Percentiles rank a stretch among this genome's conserved stretches.
Evolutionary conservation across 2,329 filamentous ascomycete species (phyloP).

Genomic region (Monosporascus sp.): DNA sequence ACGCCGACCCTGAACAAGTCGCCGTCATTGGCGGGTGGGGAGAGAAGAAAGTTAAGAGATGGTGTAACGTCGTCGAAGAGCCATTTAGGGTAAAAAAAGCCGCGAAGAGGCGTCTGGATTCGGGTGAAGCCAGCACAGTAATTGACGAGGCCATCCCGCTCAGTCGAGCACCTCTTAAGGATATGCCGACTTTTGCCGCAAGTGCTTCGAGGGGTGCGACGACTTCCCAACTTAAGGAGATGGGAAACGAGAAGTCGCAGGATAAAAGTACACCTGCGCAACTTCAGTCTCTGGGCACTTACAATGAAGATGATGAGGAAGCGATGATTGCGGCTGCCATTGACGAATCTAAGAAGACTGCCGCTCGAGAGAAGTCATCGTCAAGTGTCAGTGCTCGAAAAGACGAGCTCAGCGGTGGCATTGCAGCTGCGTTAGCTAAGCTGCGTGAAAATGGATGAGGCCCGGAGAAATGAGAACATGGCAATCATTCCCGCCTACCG

Average conservation of each 20-base stretch:
- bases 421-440: slow-evolving; percentile 56
- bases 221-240: slow-evolving; percentile 14
- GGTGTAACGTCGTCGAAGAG: slow-evolving; percentile 76
- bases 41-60: slow-evolving; percentile 86
- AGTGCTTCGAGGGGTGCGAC: slow-evolving; percentile 16
- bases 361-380: slow-evolving; percentile 22
- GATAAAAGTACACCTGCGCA: slow-evolving; percentile 16
- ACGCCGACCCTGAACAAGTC: slow-evolving; percentile 81
- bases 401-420: slow-evolving; percentile 47
- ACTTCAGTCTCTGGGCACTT: slow-evolving; percentile 32
- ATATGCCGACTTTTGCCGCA: slow-evolving; percentile 28
- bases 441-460: slow-evolving; percentile 41
- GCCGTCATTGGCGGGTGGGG: slow-evolving; percentile 87
- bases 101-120: slow-evolving; percentile 38
- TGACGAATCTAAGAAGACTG: slow-evolving; percentile 39
- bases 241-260: slow-evolving; percentile 6
- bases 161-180: slow-evolving; percentile 34
- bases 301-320: slow-evolving; percentile 43
- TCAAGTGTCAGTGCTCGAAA: slow-evolving; percentile 16
- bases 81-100: slow-evolving; percentile 74
- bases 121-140: slow-evolving; percentile 18
- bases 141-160: slow-evolving; percentile 35
- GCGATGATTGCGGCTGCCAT: slow-evolving; percentile 43
- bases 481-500: neutral
- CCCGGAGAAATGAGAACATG: neutral